Percentiles rank a stretch among this genome's conserved stretches.
Evolutionary conservation across 2,329 filamentous ascomycete genomes (phyloP).

Genomic region (Lachnellula arida): DNA sequence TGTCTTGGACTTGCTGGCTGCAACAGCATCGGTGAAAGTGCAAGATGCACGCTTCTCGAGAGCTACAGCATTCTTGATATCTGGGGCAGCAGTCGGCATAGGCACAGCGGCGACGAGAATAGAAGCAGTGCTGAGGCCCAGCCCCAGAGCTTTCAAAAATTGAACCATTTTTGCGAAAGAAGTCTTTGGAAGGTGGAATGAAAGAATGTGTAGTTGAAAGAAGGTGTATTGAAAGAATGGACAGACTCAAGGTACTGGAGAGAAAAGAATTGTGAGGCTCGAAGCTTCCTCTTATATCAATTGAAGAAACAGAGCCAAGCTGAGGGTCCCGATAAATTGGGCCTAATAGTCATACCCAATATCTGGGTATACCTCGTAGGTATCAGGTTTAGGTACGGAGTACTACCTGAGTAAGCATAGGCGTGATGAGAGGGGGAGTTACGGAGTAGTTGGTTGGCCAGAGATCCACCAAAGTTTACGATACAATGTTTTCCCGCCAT

Average conservation of each 20-base stretch:
- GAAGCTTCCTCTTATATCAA: slow-evolving; percentile 5
- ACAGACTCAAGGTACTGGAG: slow-evolving; percentile 3
- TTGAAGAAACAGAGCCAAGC: neutral
- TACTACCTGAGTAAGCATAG: too few species aligned
- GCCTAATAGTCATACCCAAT: neutral
- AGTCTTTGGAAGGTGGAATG: neutral
- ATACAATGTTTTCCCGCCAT: too few species aligned
- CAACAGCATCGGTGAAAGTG: slow-evolving; percentile 44
- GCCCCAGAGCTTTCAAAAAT: slow-evolving; percentile 18
- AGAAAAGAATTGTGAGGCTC: slow-evolving; percentile 2
- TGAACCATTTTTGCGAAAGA: slow-evolving; percentile 20
- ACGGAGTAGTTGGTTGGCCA: too few species aligned
- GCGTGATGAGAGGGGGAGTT: too few species aligned
- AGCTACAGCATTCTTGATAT: slow-evolving; percentile 11
- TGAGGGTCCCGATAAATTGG: neutral
- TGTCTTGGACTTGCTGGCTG: slow-evolving; percentile 42
- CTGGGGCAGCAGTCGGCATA: slow-evolving; percentile 22
- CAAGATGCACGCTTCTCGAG: slow-evolving; percentile 36
- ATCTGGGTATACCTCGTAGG: too few species aligned
- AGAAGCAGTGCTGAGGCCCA: slow-evolving; percentile 18
- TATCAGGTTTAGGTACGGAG: too few species aligned
- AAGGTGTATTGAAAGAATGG: slow-evolving; percentile 3
- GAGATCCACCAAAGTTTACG: too few species aligned
- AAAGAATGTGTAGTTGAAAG: neutral
- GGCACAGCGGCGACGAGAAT: slow-evolving; percentile 19